Evolutionary conservation across 2,329 filamentous ascomycete genomes (phyloP), one percentile per base, ranked within the genome.

Genomic region (Chrysoporthe austroafricana): DNA sequence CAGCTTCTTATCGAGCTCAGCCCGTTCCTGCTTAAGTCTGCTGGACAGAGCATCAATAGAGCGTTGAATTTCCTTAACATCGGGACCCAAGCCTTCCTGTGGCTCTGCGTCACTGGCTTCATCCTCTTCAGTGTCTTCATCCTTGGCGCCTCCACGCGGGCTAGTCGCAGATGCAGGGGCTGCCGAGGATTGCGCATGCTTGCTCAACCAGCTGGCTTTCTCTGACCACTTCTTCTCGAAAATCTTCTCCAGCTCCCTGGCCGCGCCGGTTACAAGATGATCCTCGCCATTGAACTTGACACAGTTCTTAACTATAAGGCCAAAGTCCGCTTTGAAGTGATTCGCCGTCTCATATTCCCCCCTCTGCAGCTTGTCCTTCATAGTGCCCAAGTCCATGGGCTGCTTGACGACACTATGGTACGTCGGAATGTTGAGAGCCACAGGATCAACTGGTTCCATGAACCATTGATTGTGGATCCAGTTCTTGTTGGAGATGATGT

Each of bases 391-490:
- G 77, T 99, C 95, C 95, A 98, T 99, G 0, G 96, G 96, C 77
- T 94, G 93, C 83, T 97, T 98, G 81, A 99, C 94, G 70, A 98
- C 84, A 74, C 91, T 93, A 77, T 96, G 93, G 77, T 99, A 99
- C 34, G 91, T 90, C 0, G 96, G 96, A 69, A 98, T 97, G 76
- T 95, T 94, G 64, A 98, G 83, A 0, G 94, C 95, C 46, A 98
- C 94, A 0, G 96, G 94, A 76, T 99, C 96, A 26, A 99, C 96
- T 0, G 96, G 92, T 8, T 86, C 81, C 73, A 93, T 82, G 81
- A 99, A 99, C 68, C 92, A 90, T 66, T 85, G 85, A 56, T 93
- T 93, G 72, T 90, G 81, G 1, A 80, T 76, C 66, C 83, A 84
- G 76, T 97, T 86, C 77, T 92, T 94, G 0, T 85, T 79, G 76